Percentiles rank a stretch among this genome's conserved stretches.
Evolutionary conservation across 176 grass and related monocot species (phyloP).

Genomic region (Oryza australiensis): DNA sequence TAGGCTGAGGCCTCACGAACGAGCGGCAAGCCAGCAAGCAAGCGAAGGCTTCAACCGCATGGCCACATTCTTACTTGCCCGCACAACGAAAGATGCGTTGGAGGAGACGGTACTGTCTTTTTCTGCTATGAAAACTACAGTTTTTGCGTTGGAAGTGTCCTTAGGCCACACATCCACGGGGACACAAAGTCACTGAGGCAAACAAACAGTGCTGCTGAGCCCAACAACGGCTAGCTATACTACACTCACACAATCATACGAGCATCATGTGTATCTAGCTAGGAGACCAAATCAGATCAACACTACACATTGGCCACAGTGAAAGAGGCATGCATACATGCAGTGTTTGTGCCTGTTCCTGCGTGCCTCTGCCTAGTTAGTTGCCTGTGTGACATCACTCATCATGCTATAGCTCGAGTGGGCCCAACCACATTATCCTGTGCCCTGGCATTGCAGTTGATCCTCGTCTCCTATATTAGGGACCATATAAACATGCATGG

Average conservation of each 20-base stretch:
- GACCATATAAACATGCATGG: background rate
- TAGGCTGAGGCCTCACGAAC: too few species aligned
- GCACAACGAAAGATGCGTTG: too few species aligned
- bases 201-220: conserved; percentile 19
- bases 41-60: too few species aligned
- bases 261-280: conserved; percentile 35
- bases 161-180: background rate
- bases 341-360: background rate
- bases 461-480: background rate
- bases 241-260: conserved; percentile 34
- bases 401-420: background rate
- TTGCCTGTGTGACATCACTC: conserved; percentile 23
- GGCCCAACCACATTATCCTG: background rate
- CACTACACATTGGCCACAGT: conserved; percentile 9
- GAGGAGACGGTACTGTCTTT: too few species aligned
- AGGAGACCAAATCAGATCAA: conserved; percentile 25
- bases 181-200: conserved; percentile 2
- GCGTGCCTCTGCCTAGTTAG: background rate
- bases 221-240: background rate
- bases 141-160: too few species aligned
- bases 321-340: background rate
- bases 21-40: too few species aligned
- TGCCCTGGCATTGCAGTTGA: background rate
- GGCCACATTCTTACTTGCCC: too few species aligned
- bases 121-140: too few species aligned